Evolutionary conservation across 2,329 filamentous ascomycete species (phyloP).

Genomic region (Aspergillus proliferans): DNA sequence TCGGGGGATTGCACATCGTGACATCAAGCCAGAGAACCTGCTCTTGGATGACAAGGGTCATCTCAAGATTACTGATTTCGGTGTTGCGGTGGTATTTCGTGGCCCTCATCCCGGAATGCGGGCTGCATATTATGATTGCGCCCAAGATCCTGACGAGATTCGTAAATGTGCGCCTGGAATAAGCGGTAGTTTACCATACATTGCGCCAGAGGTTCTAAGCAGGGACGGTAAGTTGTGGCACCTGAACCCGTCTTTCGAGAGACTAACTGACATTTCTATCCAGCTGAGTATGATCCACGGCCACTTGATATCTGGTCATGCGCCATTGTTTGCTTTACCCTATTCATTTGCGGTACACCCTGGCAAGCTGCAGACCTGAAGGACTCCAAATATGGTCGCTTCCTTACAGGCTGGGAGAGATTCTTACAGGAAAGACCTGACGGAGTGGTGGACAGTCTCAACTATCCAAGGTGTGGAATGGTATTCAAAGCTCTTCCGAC

Average conservation of each 20-base stretch:
- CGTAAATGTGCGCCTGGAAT: slow-evolving; percentile 71
- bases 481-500: slow-evolving; percentile 55
- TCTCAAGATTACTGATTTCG: slow-evolving; percentile 88
- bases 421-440: slow-evolving; percentile 56
- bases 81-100: slow-evolving; percentile 77
- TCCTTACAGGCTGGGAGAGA: slow-evolving; percentile 62
- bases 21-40: slow-evolving; percentile 85
- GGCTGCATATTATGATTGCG: slow-evolving; percentile 66
- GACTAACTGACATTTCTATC: not conserved
- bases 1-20: slow-evolving; percentile 81
- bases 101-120: slow-evolving; percentile 74
- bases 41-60: slow-evolving; percentile 72
- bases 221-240: slow-evolving; percentile 49
- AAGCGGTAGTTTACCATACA: slow-evolving; percentile 79
- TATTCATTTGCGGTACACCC: slow-evolving; percentile 65
- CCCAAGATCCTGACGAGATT: slow-evolving; percentile 63
- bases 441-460: slow-evolving; percentile 49
- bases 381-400: slow-evolving; percentile 57
- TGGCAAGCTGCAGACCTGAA: slow-evolving; percentile 64
- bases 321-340: slow-evolving; percentile 73
- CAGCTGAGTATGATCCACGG: slow-evolving; percentile 63
- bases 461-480: slow-evolving; percentile 59
- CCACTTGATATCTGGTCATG: slow-evolving; percentile 81
- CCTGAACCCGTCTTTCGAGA: too few species aligned
- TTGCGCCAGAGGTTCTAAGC: slow-evolving; percentile 74